A percentile compares a stretch with the other conserved stretches of the same genome.
These are phyloP conservation scores for Pseudodiploospora longispora DNA, from an alignment of 2,329 filamentous ascomycete genomes.

Conservation along the genomic window DNA sequence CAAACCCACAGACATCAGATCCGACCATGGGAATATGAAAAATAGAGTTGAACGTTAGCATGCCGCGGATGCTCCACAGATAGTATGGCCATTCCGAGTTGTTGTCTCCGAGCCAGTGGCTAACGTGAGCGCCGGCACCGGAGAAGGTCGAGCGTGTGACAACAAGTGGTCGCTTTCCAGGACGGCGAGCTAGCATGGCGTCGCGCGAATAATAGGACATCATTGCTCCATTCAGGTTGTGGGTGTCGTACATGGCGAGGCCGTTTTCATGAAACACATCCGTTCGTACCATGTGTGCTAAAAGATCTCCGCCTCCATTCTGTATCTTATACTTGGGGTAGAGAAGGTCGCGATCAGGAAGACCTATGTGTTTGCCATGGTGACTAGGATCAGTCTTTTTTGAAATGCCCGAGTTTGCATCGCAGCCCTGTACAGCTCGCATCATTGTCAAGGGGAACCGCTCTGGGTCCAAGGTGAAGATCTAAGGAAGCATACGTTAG, in stretches of 20 bases:
- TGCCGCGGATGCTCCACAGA: constrained; percentile 47
- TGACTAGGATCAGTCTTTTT: neutral
- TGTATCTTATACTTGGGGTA: constrained; percentile 13
- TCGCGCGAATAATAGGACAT: constrained; percentile 59
- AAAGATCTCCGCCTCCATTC: constrained; percentile 33
- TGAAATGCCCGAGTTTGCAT: neutral
- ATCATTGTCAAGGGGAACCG: constrained; percentile 55
- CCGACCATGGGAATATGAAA: constrained; percentile 64
- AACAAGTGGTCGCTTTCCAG: constrained; percentile 56
- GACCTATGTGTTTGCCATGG: constrained; percentile 10
- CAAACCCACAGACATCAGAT: constrained; percentile 72
- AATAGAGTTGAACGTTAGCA: constrained; percentile 54
- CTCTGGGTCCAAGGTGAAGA: constrained; percentile 58
- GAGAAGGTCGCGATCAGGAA: constrained; percentile 13
- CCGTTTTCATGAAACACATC: constrained; percentile 62
- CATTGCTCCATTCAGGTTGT: constrained; percentile 70
- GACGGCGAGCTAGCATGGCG: constrained; percentile 60
- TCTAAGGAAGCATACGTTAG: neutral
- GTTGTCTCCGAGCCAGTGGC: constrained; percentile 48
- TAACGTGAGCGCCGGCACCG: constrained; percentile 57
- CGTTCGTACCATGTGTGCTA: constrained; percentile 56
- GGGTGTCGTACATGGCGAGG: constrained; percentile 62
- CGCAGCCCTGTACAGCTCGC: constrained; percentile 23
- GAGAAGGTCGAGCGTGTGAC: constrained; percentile 72
- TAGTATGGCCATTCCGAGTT: constrained; percentile 48